A percentile compares a stretch with the other conserved stretches of the same genome.
Evolutionary conservation across 306 rosid genomes (phyloP).

Genomic region (Vigna mungo): DNA sequence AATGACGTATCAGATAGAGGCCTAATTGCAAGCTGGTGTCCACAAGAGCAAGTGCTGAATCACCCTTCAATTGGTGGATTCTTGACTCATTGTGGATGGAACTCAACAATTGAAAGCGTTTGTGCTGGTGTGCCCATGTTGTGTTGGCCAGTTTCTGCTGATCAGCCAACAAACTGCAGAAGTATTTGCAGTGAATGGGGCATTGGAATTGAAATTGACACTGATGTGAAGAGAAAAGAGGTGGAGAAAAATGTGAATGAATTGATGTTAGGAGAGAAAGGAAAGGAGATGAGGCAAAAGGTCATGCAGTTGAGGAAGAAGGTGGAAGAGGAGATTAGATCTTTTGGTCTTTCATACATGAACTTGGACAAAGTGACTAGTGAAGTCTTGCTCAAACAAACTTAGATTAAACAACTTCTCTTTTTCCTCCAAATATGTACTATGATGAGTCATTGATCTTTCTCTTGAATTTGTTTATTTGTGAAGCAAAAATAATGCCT

Average conservation of each 20-base stretch:
- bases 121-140: too few relatives aligned
- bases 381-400: not conserved
- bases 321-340: not conserved
- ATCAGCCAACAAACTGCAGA: constrained; percentile 1
- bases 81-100: too few relatives aligned
- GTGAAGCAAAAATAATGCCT: not conserved
- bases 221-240: not conserved
- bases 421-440: not conserved
- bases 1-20: too few relatives aligned
- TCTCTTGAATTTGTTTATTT: not conserved
- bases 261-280: not conserved
- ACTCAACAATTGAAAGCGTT: too few relatives aligned
- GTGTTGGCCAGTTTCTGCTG: not conserved
- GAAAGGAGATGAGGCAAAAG: not conserved
- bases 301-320: not conserved
- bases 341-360: not conserved
- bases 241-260: not conserved
- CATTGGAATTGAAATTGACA: not conserved
- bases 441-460: not conserved
- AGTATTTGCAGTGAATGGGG: not conserved
- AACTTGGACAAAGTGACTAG: not conserved
- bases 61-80: too few relatives aligned
- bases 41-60: too few relatives aligned
- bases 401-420: not conserved
- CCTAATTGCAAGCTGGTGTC: too few relatives aligned